Conservation (phyloP, 768 basidiomycete species). For the Suillus subluteus region DNA sequence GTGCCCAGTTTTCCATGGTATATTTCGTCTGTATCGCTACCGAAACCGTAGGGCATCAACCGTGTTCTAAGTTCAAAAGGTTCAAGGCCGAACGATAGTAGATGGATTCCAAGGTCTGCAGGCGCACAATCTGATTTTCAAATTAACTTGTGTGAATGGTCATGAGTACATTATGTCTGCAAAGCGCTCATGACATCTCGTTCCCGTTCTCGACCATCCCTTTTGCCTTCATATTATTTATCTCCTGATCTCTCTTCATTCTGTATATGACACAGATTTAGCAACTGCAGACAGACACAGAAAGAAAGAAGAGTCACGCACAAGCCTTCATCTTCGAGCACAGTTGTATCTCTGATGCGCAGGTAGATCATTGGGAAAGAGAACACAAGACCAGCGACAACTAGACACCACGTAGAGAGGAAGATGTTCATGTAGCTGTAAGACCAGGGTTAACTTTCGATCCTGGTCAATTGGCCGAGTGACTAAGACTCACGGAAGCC, state of each 20-base stretch:
- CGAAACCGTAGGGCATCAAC: background rate
- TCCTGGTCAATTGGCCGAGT: background rate
- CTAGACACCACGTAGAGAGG: slow-evolving; percentile 69
- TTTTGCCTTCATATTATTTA: background rate
- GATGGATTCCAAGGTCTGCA: background rate
- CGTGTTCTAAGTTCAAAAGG: no score
- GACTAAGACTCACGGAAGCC: slow-evolving; percentile 54
- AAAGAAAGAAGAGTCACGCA: slow-evolving; percentile 34
- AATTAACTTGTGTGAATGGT: background rate
- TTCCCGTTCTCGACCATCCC: background rate
- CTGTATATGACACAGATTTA: background rate
- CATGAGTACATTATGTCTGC: background rate
- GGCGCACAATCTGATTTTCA: background rate
- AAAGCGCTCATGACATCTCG: background rate
- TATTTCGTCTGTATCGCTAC: slow-evolving; percentile 2
- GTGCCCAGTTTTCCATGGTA: background rate
- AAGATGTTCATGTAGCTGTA: slow-evolving; percentile 68
- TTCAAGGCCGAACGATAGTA: background rate
- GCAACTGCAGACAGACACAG: background rate
- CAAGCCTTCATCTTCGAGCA: slow-evolving; percentile 57
- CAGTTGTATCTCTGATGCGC: slow-evolving; percentile 62
- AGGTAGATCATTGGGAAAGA: slow-evolving; percentile 74
- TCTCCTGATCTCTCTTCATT: slow-evolving; percentile 2
- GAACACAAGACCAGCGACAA: slow-evolving; percentile 63
- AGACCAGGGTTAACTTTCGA: slow-evolving; percentile 1